A percentile compares a stretch with the other conserved stretches of the same genome.
Conservation (phyloP, 1,139 yeast species). For the Magnusiomyces ingens region DNA sequence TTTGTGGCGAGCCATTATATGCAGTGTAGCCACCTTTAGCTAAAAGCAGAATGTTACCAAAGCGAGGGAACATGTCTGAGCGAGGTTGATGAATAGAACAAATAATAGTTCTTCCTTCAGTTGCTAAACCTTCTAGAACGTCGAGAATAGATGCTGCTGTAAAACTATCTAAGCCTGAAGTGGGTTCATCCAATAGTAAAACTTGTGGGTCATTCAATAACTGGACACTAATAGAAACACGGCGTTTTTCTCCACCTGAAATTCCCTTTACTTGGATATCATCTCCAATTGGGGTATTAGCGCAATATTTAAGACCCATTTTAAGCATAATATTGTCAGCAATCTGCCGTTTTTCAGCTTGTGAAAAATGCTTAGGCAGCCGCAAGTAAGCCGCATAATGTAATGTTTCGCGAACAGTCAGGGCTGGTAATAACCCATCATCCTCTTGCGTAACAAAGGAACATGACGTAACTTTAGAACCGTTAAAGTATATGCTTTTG, state of each 20-base stretch:
- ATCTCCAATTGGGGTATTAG: conserved; percentile 68
- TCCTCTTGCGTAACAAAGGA: conserved; percentile 80
- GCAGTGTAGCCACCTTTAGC: conserved; percentile 70
- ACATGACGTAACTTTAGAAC: conserved; percentile 43
- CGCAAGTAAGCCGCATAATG: conserved; percentile 65
- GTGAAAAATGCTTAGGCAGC: conserved; percentile 33
- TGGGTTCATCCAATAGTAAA: conserved; percentile 75
- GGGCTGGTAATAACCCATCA: conserved; percentile 56
- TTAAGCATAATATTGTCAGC: conserved; percentile 55
- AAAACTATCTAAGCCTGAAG: conserved; percentile 79
- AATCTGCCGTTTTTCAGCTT: conserved; percentile 28
- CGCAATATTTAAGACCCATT: conserved; percentile 72
- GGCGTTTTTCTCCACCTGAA: conserved; percentile 80
- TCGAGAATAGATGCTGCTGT: conserved; percentile 66
- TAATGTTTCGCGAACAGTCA: conserved; percentile 74
- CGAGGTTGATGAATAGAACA: conserved; percentile 84
- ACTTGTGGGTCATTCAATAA: conserved; percentile 64
- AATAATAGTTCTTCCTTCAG: conserved; percentile 61
- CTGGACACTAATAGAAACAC: conserved; percentile 78
- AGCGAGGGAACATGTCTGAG: conserved; percentile 51
- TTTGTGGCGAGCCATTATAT: conserved; percentile 43
- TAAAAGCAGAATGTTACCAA: conserved; percentile 61
- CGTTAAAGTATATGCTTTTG: conserved; percentile 43
- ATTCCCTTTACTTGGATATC: conserved; percentile 61
- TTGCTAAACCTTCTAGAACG: conserved; percentile 52